Base-by-base conservation (phyloP, 2,329 filamentous ascomycete species). In the Trichoderma afroharzianum region DNA sequence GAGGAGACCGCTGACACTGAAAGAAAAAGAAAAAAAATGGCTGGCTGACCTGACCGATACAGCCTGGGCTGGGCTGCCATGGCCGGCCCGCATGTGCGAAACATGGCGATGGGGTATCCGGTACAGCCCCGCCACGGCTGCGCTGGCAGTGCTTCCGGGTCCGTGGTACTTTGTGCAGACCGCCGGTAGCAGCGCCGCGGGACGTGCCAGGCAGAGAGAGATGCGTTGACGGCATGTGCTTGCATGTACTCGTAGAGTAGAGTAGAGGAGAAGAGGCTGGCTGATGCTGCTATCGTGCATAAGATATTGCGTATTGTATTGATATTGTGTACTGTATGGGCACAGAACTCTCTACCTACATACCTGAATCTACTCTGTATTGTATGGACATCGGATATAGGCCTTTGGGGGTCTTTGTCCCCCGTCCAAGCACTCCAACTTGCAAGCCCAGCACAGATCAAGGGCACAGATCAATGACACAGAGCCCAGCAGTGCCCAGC, bases 121-220 rank as follows among this genome's bases (percentile, higher is more conserved):
- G 47, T 68, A 71, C 63, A 53, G 55, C 63, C 63, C 62, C 63
- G 64, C 55, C 47, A 30, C 57, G 33, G 58, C 55, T 64, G 68
- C 50, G 62, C 50, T 63, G 55, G 50, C 70, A 61, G 57, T 62
- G 70, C 63, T 61, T 62, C 70, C 70, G 70, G 55, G 70, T 71
- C 70, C 24, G 70, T 62, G 63, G 70, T 71, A 71, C 47, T 24
- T 24, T 24, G n/a, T 58, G 57, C 70, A 71, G 63, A 68, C 70
- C 70, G 70, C 70, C 70, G 36, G 70, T 63, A 62, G 59, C 66
- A 50, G 63, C 26, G 61, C 61, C 39, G 59, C 24, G 43, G 43
- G 43, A 50, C 21, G 21, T 24, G 47, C 18, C 43, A 50, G 43
- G 43, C 33, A 36, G 33, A 36, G 33, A 36, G 26, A 36, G 33